Conservation (phyloP, 495 filamentous ascomycete genomes). For the Penicillium paradoxum region DNA sequence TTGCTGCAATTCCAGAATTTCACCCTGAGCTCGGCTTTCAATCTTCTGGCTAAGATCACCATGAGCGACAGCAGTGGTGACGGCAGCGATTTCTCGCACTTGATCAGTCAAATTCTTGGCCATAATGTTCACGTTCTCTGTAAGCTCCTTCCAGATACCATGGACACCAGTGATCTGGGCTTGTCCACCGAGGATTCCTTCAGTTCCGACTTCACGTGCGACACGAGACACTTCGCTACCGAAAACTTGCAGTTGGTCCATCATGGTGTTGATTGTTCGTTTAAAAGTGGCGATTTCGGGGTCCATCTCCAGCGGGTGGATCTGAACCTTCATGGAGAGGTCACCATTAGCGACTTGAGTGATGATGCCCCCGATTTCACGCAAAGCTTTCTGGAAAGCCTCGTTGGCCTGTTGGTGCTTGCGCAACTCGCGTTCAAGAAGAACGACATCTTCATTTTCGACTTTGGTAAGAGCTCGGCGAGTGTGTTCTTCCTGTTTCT, state of each 20-base stretch:
- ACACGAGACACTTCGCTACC: conserved; percentile 95
- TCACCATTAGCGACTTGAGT: conserved; percentile 94
- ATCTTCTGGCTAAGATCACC: conserved; percentile 97
- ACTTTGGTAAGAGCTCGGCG: conserved; percentile 52
- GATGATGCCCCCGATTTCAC: conserved; percentile 96
- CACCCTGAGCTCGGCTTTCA: conserved; percentile 85
- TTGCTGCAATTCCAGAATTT: conserved; percentile 93
- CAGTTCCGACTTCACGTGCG: conserved; percentile 94
- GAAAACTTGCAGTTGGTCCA: conserved; percentile 97
- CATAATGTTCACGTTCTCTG: conserved; percentile 98
- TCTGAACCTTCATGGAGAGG: conserved; percentile 94
- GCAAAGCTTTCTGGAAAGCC: conserved; percentile 94
- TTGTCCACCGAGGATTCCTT: conserved; percentile 94
- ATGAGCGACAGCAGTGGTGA: conserved; percentile 94
- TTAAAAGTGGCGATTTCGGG: conserved; percentile 99
- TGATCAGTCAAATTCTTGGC: conserved; percentile 79
- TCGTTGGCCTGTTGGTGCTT: conserved; percentile 98
- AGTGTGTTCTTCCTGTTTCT: conserved; percentile 58
- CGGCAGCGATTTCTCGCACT: conserved; percentile 94
- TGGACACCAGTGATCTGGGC: conserved; percentile 91
- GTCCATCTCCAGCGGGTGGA: conserved; percentile 96
- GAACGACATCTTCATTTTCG: conserved; percentile 59
- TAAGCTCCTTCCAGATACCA: conserved; percentile 97
- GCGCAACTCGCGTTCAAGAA: conserved; percentile 82
- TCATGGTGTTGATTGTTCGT: conserved; percentile 94